Base-by-base conservation (phyloP, 2,329 filamentous ascomycete species). In the Trichocomaceae sp. region DNA sequence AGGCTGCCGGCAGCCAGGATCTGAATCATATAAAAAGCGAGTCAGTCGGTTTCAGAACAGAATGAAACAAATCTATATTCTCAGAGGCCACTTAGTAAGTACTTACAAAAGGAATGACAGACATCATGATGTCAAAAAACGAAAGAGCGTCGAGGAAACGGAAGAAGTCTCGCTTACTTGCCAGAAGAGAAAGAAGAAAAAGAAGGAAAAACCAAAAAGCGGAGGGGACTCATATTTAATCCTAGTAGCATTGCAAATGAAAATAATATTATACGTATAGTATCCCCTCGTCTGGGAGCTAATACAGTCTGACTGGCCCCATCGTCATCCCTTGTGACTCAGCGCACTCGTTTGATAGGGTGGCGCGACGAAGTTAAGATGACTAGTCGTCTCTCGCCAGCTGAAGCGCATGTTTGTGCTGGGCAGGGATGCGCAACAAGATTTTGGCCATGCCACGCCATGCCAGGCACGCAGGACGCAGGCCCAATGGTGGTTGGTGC, bases 81-180 rank as follows among this genome's bases (percentile, higher is more conserved):
- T n/a, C 23, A 23, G n/a, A 4, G 2, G 10, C n/a, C 20, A 19
- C 2, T 33, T 5, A 22, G 17, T 20, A n/a, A 15, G 9, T 12
- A 52, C 54, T 17, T 45, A 56, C 54, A 35, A 48, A 56, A 56
- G 26, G 54, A 56, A 56, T 46, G 54, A 56, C 45, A 56, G 50
- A 52, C 54, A 56, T 56, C 49, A 56, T 56, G 54, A 42, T 52
- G 54, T 23, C 50, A 23, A 44, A 42, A 49, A 48, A 37, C 45
- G 37, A 51, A 45, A 52, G 54, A 52, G 31, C 20, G 54, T 52
- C n/a, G 50, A 52, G 54, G 26, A 45, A 52, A 22, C 52, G 54
- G 54, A 56, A 56, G 54, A 56, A 56, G 54, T 49, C 54, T 56
- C 54, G 54, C 54, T 56, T 56, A 39, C 54, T 56, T 56, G 48